These are phyloP conservation scores for Clitoria ternatea DNA, from an alignment of 306 rosid genomes.

Conservation along the genomic window DNA sequence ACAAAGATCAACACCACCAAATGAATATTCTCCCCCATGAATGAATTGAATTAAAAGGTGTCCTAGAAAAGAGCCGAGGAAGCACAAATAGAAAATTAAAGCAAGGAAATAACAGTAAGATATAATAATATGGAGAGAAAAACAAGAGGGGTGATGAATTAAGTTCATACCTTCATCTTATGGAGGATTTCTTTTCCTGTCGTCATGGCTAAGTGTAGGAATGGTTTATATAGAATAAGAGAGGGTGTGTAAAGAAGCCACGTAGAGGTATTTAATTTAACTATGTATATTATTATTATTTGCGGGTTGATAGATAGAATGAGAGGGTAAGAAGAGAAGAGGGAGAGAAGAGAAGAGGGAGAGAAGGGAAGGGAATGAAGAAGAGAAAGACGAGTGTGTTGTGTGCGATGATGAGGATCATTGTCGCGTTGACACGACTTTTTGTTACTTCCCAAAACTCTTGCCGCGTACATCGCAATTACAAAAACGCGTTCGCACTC, in stretches of 20 bases:
- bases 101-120: neutral
- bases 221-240: neutral
- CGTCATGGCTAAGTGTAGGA: constrained; percentile 40
- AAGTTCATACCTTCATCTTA: constrained; percentile 70
- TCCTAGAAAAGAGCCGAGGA: neutral
- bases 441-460: neutral
- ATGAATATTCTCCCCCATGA: neutral
- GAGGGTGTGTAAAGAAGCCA: neutral
- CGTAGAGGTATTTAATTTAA: neutral
- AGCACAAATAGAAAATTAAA: neutral
- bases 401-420: constrained; percentile 28
- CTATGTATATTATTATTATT: neutral
- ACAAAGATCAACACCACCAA: neutral
- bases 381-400: constrained; percentile 24
- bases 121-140: neutral
- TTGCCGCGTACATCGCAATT: constrained; percentile 39
- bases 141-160: neutral
- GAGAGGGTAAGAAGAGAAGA: neutral
- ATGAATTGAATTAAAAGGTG: neutral
- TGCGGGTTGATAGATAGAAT: neutral
- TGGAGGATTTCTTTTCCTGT: constrained; percentile 63
- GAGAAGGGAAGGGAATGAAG: neutral
- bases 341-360: neutral
- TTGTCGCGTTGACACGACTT: constrained; percentile 45
- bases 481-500: constrained; percentile 21